These are phyloP conservation scores for Umbelopsis vinacea DNA, from an alignment of 192 early-diverging fungal species.

Conservation along the genomic window DNA sequence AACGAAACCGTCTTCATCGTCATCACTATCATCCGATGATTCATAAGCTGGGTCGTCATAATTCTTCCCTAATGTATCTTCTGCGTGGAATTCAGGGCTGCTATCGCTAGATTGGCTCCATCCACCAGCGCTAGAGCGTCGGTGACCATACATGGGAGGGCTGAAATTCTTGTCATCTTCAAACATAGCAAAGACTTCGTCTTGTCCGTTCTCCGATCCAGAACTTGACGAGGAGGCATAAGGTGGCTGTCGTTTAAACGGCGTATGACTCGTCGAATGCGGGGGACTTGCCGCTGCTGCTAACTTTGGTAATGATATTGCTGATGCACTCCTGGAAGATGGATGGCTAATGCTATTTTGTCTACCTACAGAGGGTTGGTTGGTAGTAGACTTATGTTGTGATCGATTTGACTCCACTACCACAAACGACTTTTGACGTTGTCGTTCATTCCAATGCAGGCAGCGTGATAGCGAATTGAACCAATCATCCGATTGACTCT, in stretches of 20 bases:
- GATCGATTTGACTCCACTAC: conserved; percentile 46
- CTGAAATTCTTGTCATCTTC: conserved; percentile 21
- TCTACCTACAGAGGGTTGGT: not conserved
- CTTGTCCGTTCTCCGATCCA: conserved; percentile 25
- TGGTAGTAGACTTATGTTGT: not conserved
- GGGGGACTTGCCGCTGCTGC: not conserved
- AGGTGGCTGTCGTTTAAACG: conserved; percentile 5
- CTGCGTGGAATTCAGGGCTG: not conserved
- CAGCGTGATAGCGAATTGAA: conserved; percentile 84
- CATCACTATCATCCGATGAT: conserved; percentile 25
- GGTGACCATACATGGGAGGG: conserved; percentile 1
- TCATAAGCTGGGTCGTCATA: conserved; percentile 2
- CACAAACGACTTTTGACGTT: conserved; percentile 83
- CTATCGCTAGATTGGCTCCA: conserved; percentile 9
- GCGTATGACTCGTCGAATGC: not conserved
- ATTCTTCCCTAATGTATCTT: not conserved
- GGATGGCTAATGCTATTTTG: conserved; percentile 20
- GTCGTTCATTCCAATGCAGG: conserved; percentile 93
- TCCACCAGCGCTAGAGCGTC: conserved; percentile 7
- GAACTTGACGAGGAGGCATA: not conserved
- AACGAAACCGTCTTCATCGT: conserved; percentile 20
- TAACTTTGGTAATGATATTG: conserved; percentile 1
- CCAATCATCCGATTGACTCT: conserved; percentile 74
- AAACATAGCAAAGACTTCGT: conserved; percentile 38
- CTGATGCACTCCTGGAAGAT: conserved; percentile 15